Conservation (phyloP, 176 grass and related monocot species). For the Phoenix roebelenii region DNA sequence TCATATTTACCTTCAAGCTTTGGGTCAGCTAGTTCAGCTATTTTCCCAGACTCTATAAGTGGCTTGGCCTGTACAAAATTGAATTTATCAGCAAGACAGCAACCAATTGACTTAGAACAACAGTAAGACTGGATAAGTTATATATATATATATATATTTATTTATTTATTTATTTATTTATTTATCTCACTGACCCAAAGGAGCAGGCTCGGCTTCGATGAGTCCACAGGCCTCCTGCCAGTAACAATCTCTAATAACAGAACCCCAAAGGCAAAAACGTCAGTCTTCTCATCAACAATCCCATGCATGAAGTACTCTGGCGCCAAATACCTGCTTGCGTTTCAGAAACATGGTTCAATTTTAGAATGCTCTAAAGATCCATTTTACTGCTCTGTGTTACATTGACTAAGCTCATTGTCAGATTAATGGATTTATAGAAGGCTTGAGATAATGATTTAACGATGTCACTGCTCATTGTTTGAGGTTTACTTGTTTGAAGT, state of each 20-base stretch:
- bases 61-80: conserved; percentile 61
- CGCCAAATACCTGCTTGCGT: conserved; percentile 59
- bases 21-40: conserved; percentile 61
- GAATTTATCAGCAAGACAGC: too few species aligned
- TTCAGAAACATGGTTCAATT: too few species aligned
- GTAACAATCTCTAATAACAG: conserved; percentile 67
- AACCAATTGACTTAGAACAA: too few species aligned
- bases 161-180: background rate
- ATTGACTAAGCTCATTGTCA: too few species aligned
- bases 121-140: background rate
- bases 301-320: conserved; percentile 98
- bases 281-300: conserved; percentile 79
- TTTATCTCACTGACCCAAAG: conserved; percentile 48
- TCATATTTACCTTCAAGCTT: conserved; percentile 50
- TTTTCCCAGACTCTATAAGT: conserved; percentile 71
- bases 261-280: conserved; percentile 84
- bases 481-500: too few species aligned
- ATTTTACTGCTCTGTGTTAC: too few species aligned
- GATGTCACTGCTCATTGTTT: too few species aligned
- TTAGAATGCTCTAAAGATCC: too few species aligned
- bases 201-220: conserved; percentile 71
- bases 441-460: too few species aligned
- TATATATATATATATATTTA: background rate
- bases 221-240: conserved; percentile 76
- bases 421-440: too few species aligned